A percentile compares a stretch with the other conserved stretches of the same genome.
These are phyloP conservation scores for Powellomyces hirtus DNA, from an alignment of 192 early-diverging fungal species.

Conservation along the genomic window DNA sequence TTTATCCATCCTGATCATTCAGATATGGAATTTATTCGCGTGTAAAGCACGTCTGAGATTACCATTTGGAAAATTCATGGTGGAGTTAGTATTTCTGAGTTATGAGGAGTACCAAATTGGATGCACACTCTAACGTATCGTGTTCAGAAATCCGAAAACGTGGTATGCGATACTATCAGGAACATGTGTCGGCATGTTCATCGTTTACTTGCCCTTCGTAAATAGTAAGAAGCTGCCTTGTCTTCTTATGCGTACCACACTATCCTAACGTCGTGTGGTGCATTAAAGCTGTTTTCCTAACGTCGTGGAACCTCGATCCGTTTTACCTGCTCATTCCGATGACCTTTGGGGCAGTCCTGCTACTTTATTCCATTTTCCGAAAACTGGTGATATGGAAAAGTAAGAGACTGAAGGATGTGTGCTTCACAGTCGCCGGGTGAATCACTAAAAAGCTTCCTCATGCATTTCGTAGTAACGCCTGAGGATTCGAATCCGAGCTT, in stretches of 20 bases:
- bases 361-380: conserved; percentile 32
- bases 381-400: conserved; percentile 20
- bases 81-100: conserved; percentile 64
- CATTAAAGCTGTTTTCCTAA: conserved; percentile 67
- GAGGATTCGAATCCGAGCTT: conserved; percentile 10
- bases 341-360: conserved; percentile 59
- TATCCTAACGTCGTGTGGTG: background rate
- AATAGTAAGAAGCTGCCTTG: conserved; percentile 35
- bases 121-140: no score
- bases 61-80: conserved; percentile 80
- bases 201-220: conserved; percentile 51
- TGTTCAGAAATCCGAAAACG: conserved; percentile 34
- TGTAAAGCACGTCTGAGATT: conserved; percentile 77
- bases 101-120: no score
- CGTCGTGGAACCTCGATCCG: conserved; percentile 64
- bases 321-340: conserved; percentile 81
- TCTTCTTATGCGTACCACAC: background rate
- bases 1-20: conserved; percentile 77
- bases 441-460: background rate
- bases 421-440: background rate
- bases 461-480: conserved; percentile 1
- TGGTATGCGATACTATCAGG: conserved; percentile 55
- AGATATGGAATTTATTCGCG: conserved; percentile 92
- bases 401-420: background rate
- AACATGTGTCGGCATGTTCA: conserved; percentile 43